phyloP scores from a whole-genome alignment of 805 yeast species.

The Wickerhamomyces sydowiorum region DNA sequence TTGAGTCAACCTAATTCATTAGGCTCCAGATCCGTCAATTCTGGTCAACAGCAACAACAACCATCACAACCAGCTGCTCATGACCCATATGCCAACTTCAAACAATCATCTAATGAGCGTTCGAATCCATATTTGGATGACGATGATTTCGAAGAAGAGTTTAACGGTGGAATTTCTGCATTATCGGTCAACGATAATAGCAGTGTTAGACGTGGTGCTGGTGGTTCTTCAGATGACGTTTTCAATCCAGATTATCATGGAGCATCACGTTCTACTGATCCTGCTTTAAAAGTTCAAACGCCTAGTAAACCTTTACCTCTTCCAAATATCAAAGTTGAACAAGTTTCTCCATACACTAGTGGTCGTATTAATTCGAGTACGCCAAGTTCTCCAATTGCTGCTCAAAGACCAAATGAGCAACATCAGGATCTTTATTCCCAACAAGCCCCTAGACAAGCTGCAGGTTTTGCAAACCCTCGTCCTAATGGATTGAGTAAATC shows the following conservation, averaged over 20 bases:
- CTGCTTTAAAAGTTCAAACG: constrained; percentile 10
- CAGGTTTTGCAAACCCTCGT: constrained; percentile 18
- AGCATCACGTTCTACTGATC: constrained; percentile 3
- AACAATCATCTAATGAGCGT: constrained; percentile 5
- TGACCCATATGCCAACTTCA: constrained; percentile 2
- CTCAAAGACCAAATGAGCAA: constrained; percentile 4
- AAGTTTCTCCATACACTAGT: constrained; percentile 4
- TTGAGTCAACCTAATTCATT: background rate
- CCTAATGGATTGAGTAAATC: background rate
- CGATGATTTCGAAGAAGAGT: constrained; percentile 23
- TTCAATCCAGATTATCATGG: constrained; percentile 23
- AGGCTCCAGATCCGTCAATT: background rate
- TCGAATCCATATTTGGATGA: constrained; percentile 4
- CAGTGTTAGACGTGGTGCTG: constrained; percentile 11
- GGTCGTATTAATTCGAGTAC: constrained; percentile 3
- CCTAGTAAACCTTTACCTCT: constrained; percentile 10
- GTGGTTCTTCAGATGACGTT: constrained; percentile 22
- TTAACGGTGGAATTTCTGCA: constrained; percentile 20
- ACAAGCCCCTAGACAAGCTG: constrained; percentile 7
- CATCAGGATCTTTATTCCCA: too few relatives aligned
- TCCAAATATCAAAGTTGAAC: constrained; percentile 10
- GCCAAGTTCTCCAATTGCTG: constrained; percentile 7
- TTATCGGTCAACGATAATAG: constrained; percentile 7
- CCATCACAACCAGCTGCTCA: constrained; percentile 1
- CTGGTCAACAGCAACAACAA: background rate